These are phyloP conservation scores for Fusarium chlamydosporum DNA, from an alignment of 2,329 filamentous ascomycete species.

Conservation along the genomic window DNA sequence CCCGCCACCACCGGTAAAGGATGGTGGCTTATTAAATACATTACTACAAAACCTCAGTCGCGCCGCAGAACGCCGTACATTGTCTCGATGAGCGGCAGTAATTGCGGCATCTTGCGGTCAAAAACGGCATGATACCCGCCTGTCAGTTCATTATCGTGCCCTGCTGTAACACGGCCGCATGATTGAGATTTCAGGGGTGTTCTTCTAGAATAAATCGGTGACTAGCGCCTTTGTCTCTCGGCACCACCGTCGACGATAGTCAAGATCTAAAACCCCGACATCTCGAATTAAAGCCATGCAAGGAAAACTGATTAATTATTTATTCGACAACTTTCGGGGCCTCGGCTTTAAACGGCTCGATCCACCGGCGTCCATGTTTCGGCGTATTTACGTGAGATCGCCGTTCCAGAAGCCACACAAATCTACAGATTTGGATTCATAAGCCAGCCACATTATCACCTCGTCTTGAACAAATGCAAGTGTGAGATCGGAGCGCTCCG, in stretches of 20 bases:
- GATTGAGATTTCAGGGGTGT: conserved; percentile 9
- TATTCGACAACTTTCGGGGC: conserved; percentile 4
- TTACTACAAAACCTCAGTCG: conserved; percentile 3
- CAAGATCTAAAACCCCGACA: neutral
- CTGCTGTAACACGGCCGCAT: neutral
- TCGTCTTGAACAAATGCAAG: conserved; percentile 3
- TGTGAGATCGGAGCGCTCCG: conserved; percentile 37
- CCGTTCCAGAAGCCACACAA: conserved; percentile 20
- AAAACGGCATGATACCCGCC: conserved; percentile 10
- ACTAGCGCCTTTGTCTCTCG: conserved; percentile 19
- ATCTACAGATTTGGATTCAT: conserved; percentile 1
- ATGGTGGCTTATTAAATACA: conserved; percentile 18
- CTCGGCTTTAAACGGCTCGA: conserved; percentile 2
- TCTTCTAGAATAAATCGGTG: conserved; percentile 16
- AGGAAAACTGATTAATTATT: neutral
- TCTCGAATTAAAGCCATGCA: neutral
- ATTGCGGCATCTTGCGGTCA: conserved; percentile 35
- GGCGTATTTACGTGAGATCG: conserved; percentile 22
- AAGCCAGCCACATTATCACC: conserved; percentile 16
- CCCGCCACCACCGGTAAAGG: neutral
- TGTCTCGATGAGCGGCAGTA: conserved; percentile 15
- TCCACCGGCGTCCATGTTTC: conserved; percentile 8
- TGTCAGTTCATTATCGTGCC: conserved; percentile 1
- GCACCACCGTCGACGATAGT: conserved; percentile 12
- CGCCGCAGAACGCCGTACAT: conserved; percentile 34